Percentiles rank a stretch among this genome's conserved stretches.
Conservation (phyloP, 140 eudicot species). For the Artemisia princeps region DNA sequence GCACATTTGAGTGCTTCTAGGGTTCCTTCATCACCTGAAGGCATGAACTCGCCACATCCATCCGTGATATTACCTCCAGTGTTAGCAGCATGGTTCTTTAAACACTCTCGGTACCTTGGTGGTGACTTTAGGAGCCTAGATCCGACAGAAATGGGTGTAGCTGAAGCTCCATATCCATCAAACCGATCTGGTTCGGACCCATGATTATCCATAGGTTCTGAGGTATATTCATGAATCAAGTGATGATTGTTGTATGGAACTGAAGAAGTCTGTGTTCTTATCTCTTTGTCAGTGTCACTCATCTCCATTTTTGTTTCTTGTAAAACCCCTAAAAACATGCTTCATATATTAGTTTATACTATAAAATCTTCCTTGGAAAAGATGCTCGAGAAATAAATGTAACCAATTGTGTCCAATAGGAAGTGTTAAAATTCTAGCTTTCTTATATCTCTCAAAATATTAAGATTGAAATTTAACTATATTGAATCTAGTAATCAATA, state of each 20-base stretch:
- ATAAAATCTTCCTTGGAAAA: no score
- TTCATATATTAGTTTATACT: constrained; percentile 13
- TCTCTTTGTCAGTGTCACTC: constrained; percentile 57
- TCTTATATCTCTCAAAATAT: background rate
- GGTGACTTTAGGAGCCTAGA: constrained; percentile 37
- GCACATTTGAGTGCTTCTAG: constrained; percentile 80
- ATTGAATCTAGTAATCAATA: background rate
- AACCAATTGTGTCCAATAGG: background rate
- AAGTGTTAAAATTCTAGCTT: background rate
- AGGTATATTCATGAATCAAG: constrained; percentile 27
- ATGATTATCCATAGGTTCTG: constrained; percentile 34
- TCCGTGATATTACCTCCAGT: constrained; percentile 69
- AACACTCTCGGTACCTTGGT: constrained; percentile 58
- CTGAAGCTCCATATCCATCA: constrained; percentile 29
- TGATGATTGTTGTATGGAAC: constrained; percentile 31
- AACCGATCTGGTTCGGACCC: constrained; percentile 34
- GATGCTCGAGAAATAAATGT: no score
- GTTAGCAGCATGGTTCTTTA: constrained; percentile 74
- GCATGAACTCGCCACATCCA: constrained; percentile 94
- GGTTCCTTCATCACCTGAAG: constrained; percentile 71
- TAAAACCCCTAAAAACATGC: constrained; percentile 26
- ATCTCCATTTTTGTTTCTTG: constrained; percentile 36
- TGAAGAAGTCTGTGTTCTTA: constrained; percentile 38
- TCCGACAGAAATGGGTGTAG: constrained; percentile 46
- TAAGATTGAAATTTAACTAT: background rate